Percentiles rank a stretch among this genome's conserved stretches.
These are phyloP conservation scores for Eimeria falciformis DNA, from an alignment of 169 alveolate species.

Conservation along the genomic window DNA sequence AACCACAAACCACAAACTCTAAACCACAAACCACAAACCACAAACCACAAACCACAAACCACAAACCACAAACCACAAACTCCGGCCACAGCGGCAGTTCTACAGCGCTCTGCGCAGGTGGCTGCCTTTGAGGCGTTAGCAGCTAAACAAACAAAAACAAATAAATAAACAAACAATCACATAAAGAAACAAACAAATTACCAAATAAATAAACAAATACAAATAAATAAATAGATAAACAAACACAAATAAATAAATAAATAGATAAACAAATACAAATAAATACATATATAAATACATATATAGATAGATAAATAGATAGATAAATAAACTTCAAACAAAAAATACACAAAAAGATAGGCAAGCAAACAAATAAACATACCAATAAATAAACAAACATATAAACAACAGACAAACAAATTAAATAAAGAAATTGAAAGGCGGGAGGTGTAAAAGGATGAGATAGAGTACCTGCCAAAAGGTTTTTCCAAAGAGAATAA, in stretches of 20 bases:
- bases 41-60: background rate
- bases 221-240: no score
- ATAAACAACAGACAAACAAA: background rate
- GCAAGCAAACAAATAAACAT: background rate
- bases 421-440: background rate
- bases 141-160: no score
- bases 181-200: no score
- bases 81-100: background rate
- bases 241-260: no score
- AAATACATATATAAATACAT: no score
- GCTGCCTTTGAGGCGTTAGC: no score
- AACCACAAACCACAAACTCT: background rate
- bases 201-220: background rate
- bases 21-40: background rate
- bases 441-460: background rate
- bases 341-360: background rate
- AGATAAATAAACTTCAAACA: no score
- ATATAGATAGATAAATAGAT: no score
- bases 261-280: no score
- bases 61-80: background rate
- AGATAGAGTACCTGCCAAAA: constrained; percentile 77
- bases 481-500: constrained; percentile 81
- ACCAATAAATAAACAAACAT: background rate
- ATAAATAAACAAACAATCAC: background rate
- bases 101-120: no score